Evolutionary conservation across 2,329 filamentous ascomycete species (phyloP), one percentile per base, ranked within the genome.

Genomic region (Xylaria sp.): DNA sequence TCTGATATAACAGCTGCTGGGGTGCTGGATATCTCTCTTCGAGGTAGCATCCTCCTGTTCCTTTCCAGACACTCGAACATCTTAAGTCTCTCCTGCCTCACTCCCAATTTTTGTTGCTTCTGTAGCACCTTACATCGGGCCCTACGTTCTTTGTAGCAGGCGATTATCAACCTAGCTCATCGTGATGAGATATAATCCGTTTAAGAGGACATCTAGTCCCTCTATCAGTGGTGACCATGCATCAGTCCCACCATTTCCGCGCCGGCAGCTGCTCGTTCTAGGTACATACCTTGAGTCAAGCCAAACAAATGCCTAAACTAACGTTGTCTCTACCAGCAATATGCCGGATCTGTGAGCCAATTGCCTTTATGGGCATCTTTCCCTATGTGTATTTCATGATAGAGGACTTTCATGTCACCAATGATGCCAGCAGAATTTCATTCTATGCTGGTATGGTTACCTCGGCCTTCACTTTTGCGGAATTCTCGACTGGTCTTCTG

Each of bases 311-410:
- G 13, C 27, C 42, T 15, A 33, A 31, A 44, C 65, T 71, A 65
- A 71, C 61, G 67, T 42, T 29, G 20, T 45, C 10, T 55, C 58
- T 61, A 71, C 47, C 70, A 96, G 94, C 94, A 51, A 86, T 97
- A 76, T 97, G 94, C 81, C 91, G 96, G 77, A 95, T 99, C 83
- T 97, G 94, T 84, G 96, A 99, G 79, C 96, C 96, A 59, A 98
- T 99, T 79, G 96, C 96, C 5, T 98, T 99, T 85, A 98, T 97
- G 93, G 97, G 94, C 61, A 97, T 98, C 73, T 98, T 99, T 78
- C 96, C 96, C 1, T 99, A 98, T 80, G 94, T 97, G 73, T 98
- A 97, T 83, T 95, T 92, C 83, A 98, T 99, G 96, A 91, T 98
- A 73, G 86, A 94, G 75, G 93, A 94, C 68, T 98, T 98, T 81